Conservation (phyloP, 805 yeast genomes). For the Ogataea glucozyma region DNA sequence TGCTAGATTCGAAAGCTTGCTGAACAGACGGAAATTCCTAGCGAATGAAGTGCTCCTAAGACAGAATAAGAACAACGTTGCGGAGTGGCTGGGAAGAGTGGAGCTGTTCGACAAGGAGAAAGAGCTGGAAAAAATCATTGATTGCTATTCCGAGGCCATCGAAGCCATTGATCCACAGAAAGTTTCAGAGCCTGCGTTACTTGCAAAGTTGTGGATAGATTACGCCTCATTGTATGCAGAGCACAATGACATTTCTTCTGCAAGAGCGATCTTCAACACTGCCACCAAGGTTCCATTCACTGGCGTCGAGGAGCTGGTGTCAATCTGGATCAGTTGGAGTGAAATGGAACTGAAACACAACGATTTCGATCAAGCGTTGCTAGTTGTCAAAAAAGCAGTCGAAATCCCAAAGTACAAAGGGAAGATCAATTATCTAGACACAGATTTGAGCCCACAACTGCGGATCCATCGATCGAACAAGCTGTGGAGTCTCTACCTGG, state of each 20-base stretch:
- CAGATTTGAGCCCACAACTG: slow-evolving; percentile 51
- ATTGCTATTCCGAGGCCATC: slow-evolving; percentile 66
- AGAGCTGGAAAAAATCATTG: slow-evolving; percentile 46
- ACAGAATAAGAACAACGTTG: slow-evolving; percentile 60
- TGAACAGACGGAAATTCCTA: slow-evolving; percentile 57
- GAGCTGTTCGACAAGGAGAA: slow-evolving; percentile 42
- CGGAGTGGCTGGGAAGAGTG: slow-evolving; percentile 68
- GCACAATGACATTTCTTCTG: slow-evolving; percentile 55
- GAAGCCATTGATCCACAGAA: slow-evolving; percentile 61
- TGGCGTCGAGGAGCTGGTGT: slow-evolving; percentile 61
- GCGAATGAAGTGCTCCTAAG: slow-evolving; percentile 68
- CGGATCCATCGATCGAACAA: slow-evolving; percentile 59
- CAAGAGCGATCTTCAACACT: slow-evolving; percentile 60
- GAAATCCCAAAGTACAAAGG: slow-evolving; percentile 23
- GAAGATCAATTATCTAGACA: slow-evolving; percentile 39
- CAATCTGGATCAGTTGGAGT: slow-evolving; percentile 75
- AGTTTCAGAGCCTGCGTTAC: slow-evolving; percentile 39
- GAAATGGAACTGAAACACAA: slow-evolving; percentile 57
- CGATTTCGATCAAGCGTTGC: slow-evolving; percentile 42
- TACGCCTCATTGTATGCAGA: slow-evolving; percentile 68
- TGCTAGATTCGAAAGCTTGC: slow-evolving; percentile 50
- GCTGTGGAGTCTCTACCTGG: slow-evolving; percentile 76
- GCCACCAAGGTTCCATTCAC: slow-evolving; percentile 72
- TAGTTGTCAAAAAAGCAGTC: slow-evolving; percentile 38
- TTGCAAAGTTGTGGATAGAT: slow-evolving; percentile 66